Evolutionary conservation across 371 early-diverging fungal genomes (phyloP).

Genomic region (Apophysomyces variabilis): DNA sequence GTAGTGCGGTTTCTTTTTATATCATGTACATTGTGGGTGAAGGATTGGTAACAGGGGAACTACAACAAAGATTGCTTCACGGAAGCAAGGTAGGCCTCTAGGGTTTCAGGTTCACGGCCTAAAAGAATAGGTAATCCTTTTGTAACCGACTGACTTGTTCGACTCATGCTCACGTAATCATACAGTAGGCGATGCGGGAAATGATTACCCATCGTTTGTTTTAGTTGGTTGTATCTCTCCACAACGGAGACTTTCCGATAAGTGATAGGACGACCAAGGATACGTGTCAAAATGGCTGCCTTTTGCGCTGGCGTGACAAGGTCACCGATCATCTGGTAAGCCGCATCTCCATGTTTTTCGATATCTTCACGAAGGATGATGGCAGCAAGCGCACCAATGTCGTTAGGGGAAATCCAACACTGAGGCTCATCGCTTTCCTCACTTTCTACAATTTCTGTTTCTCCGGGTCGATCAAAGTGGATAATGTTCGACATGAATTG

Average conservation of each 20-base stretch:
- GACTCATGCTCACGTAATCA: background rate
- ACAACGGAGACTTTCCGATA: background rate
- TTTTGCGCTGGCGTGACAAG: conserved; percentile 4
- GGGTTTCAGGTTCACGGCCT: conserved; percentile 20
- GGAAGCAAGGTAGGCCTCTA: conserved; percentile 13
- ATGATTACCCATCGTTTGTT: background rate
- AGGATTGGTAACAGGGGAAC: too few species aligned
- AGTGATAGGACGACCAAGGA: conserved; percentile 13
- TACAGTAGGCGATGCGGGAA: conserved; percentile 6
- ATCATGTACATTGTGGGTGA: too few species aligned
- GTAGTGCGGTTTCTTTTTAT: too few species aligned
- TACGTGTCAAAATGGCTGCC: background rate
- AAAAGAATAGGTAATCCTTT: conserved; percentile 15
- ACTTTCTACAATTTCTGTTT: background rate
- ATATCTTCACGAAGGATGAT: conserved; percentile 10
- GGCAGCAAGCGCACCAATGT: conserved; percentile 12
- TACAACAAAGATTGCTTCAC: too few species aligned
- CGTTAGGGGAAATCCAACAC: conserved; percentile 17
- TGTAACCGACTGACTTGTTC: background rate
- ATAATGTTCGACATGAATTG: conserved; percentile 24
- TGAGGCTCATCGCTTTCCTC: background rate
- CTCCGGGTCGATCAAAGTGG: background rate
- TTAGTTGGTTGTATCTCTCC: background rate
- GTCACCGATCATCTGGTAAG: conserved; percentile 16
- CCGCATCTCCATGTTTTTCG: conserved; percentile 15